Evolutionary conservation across 73 alveolate species (phyloP), one percentile per base, ranked within the genome.

Genomic region (Tetrahymena malaccensis): DNA sequence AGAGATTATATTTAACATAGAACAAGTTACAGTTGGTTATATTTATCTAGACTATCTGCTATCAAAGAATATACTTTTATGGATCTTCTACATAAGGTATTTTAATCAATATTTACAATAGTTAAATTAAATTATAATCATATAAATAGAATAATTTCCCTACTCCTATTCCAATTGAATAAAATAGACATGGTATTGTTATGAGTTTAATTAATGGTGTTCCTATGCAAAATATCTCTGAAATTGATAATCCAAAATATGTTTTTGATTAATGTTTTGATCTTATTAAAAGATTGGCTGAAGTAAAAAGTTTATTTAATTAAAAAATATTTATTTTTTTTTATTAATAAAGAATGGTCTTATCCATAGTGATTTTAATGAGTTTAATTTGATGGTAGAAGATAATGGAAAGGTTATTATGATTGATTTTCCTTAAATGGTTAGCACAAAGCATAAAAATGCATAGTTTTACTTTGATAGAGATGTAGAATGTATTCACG

Each of bases 341-440:
- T 70, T 22, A 70, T n/a, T 50, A 19, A 50, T 7, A 50, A 50
- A 70, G 89, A 70, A 94, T 95, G 99, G 99, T 5, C 97, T 99
- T 35, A 97, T 99, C 40, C 99, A 98, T 97, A 98, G 99, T 50
- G 99, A 99, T 96, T 99, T 99, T 94, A 99, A 99, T 96, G 99
- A 99, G 94, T 98, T 99, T 97, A 99, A 99, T 96, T 93, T 99
- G 33, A 96, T 97, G 96, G 94, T 98, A 17, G 97, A 96, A 93
- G 98, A 98, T 70, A 97, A 98, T 56, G 99, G 98, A 95, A 97
- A 98, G 85, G 96, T 99, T 94, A 97, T 97, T 34, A 98, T 98
- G 34, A 99, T 99, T 89, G 99, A 99, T 96, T 99, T 99, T 97
- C 99, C 99, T 11, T 98, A 99, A 96, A 98, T 98, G 99, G 97